Evolutionary conservation across 2,329 filamentous ascomycete genomes (phyloP), one percentile per base, ranked within the genome.

Genomic region (Elsinoe ampelina): DNA sequence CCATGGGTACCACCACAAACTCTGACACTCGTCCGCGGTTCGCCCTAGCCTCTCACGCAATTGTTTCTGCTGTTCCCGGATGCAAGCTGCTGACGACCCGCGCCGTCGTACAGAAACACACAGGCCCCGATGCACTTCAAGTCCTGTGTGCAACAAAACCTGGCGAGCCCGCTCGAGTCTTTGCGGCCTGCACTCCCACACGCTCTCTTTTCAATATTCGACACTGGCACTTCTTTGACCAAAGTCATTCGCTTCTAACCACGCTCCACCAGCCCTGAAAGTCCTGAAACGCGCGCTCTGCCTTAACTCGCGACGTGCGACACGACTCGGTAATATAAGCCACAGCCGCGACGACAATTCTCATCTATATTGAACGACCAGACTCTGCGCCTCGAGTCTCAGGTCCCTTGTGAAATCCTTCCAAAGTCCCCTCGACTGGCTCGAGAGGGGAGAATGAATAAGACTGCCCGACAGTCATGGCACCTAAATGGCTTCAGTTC

Each of bases 401-500:
- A 12, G 13, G 19, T 39, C 32, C 48, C 48, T 52, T 52, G 19
- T 39, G 26, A 52, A 36, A 38, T 34, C 48, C 48, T 39, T 36
- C 6, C 26, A n/a, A 45, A 45, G 15, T 38, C 15, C 48, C 48
- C 48, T 52, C 48, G 52, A 55, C 36, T 32, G 39, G 52, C n/a
- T 55, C 38, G 26, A 43, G 32, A 43, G 54, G 22, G 41, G 38
- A 56, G 39, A 56, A 56, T 56, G 54, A 38, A 26, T 36, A 45
- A 22, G 15, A 38, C 22, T 41, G 17, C 30, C 13, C 13, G 39
- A 56, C 17, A 42, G 32, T 56, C 54, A 56, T 56, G 54, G 54
- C 54, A 56, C 54, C 54, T 17, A 45, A 45, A 34, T 56, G 54
- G 54, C 54, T 56, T 47, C 54, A 56, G 5, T 56, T 56, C 41